Percentiles rank a stretch among this genome's conserved stretches.
These are phyloP conservation scores for Mycena kentingensis DNA, from an alignment of 768 basidiomycete species.

Conservation along the genomic window DNA sequence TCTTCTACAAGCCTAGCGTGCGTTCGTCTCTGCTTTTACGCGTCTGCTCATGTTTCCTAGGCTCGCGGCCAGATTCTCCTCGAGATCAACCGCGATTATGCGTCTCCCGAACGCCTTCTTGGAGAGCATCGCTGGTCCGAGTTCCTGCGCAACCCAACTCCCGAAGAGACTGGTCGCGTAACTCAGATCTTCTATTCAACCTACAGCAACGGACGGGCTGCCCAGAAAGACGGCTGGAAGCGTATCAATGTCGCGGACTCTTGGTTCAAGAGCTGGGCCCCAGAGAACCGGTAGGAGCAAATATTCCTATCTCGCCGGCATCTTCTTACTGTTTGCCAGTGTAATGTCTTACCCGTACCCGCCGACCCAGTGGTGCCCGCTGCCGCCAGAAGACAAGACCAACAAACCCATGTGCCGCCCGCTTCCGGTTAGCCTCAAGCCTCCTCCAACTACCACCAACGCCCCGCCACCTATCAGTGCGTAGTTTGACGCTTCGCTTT, in stretches of 20 bases:
- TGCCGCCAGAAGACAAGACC: constrained; percentile 45
- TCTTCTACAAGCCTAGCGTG: constrained; percentile 52
- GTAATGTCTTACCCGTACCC: constrained; percentile 44
- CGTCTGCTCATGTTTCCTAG: constrained; percentile 24
- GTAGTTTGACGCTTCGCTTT: constrained; percentile 1
- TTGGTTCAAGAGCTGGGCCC: constrained; percentile 46
- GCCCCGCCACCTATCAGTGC: constrained; percentile 30
- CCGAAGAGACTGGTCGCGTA: constrained; percentile 38
- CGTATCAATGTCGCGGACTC: constrained; percentile 40
- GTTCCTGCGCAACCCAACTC: constrained; percentile 42
- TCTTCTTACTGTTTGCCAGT: constrained; percentile 16
- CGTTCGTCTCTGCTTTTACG: constrained; percentile 14
- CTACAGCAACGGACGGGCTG: constrained; percentile 43
- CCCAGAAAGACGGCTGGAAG: constrained; percentile 60
- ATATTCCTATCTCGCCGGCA: constrained; percentile 9
- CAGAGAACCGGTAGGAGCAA: constrained; percentile 38
- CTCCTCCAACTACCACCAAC: constrained; percentile 31
- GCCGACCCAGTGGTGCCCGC: constrained; percentile 39
- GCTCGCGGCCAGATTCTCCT: constrained; percentile 51
- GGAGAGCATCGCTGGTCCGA: constrained; percentile 55
- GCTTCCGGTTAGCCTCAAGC: constrained; percentile 37
- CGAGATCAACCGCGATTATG: constrained; percentile 44
- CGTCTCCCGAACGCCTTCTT: constrained; percentile 39
- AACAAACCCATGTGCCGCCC: constrained; percentile 47
- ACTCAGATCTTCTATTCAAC: constrained; percentile 46